Conservation (phyloP, 495 filamentous ascomycete genomes). For the Hypoxylon lenormandii region DNA sequence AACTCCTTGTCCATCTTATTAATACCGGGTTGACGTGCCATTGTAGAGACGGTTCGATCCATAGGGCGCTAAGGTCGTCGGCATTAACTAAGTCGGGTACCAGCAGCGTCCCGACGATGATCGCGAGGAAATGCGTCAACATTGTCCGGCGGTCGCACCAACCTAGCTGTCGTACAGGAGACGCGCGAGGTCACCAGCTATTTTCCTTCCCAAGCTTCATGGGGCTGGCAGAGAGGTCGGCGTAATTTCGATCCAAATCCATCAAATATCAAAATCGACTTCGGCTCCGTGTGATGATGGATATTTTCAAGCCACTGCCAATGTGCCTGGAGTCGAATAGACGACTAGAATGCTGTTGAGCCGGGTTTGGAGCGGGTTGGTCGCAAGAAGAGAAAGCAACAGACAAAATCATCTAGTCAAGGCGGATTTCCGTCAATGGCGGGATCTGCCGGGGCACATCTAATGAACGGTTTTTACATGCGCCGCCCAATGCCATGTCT, state of each 20-base stretch:
- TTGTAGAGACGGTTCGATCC: slow-evolving; percentile 58
- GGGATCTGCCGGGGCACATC: slow-evolving; percentile 44
- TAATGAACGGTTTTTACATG: slow-evolving; percentile 32
- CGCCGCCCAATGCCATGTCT: slow-evolving; percentile 43
- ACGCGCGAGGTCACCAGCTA: slow-evolving; percentile 49
- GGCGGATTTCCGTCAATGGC: slow-evolving; percentile 38
- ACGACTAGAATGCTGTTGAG: slow-evolving; percentile 19
- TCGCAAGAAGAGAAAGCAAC: slow-evolving; percentile 32
- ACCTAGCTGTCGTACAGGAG: slow-evolving; percentile 44
- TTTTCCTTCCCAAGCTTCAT: slow-evolving; percentile 49
- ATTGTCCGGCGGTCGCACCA: slow-evolving; percentile 49
- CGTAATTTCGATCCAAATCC: slow-evolving; percentile 36
- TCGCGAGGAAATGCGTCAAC: slow-evolving; percentile 48
- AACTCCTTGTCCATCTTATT: slow-evolving; percentile 29
- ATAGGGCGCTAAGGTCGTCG: slow-evolving; percentile 49
- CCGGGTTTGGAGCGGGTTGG: slow-evolving; percentile 19
- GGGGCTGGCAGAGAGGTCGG: slow-evolving; percentile 34
- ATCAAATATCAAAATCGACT: slow-evolving; percentile 35
- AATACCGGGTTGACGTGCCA: slow-evolving; percentile 52
- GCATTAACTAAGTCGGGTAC: slow-evolving; percentile 51
- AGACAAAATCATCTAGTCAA: slow-evolving; percentile 36
- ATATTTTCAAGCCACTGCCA: slow-evolving; percentile 28
- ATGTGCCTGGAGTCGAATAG: slow-evolving; percentile 33
- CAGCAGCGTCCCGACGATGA: slow-evolving; percentile 57
- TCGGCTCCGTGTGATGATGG: slow-evolving; percentile 17